Base-by-base conservation (phyloP, 257 asterid species). In the Solanum piurae region DNA sequence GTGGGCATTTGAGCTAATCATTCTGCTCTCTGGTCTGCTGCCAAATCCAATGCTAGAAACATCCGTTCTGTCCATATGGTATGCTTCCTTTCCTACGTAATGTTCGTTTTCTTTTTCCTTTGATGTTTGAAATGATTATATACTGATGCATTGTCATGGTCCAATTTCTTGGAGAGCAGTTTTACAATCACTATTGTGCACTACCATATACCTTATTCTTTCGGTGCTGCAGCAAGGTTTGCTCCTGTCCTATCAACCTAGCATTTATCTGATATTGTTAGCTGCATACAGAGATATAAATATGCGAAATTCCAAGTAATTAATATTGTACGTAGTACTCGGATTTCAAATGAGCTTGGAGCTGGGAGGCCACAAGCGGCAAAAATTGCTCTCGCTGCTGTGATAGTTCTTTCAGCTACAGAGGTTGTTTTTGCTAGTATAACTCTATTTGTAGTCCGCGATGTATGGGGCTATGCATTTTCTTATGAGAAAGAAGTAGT, bases 21-120 rank as follows among this genome's bases (percentile, higher is more conserved):
- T 95, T 76, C 83, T 96, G 94, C 91, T 96, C 18, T 91, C 98
- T 7, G 99, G 99, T n/a, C 36, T 93, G 55, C 86, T 94, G 84
- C 98, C 98, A 44, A 95, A 96, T 89, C 99, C 99, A 13, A 88
- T 92, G 68, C 82, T 94, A 31, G 97, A 94, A 92, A 91, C 98
- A 38, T 95, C 97, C 0, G 98, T 95, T 86, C 91, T 95, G 13
- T 93, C 98, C 11, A 90, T 94, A 85, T 94, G 97, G 98, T 93
- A 89, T 77, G 58, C 66, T 49, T 80, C 27, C 9, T 36, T 42
- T 4, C 11, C 44, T 72, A 72, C 0, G 12, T 33, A 4, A 18
- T 9, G 7, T 72, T 18, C 13, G 8, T 73, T 73, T 34, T 55
- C 4, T n/a, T 3, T 42, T 23, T 7, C 9, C 2, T 36, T 27